Evolutionary conservation across 1,284 basidiomycete genomes (phyloP).

Genomic region (Waitea zeae): DNA sequence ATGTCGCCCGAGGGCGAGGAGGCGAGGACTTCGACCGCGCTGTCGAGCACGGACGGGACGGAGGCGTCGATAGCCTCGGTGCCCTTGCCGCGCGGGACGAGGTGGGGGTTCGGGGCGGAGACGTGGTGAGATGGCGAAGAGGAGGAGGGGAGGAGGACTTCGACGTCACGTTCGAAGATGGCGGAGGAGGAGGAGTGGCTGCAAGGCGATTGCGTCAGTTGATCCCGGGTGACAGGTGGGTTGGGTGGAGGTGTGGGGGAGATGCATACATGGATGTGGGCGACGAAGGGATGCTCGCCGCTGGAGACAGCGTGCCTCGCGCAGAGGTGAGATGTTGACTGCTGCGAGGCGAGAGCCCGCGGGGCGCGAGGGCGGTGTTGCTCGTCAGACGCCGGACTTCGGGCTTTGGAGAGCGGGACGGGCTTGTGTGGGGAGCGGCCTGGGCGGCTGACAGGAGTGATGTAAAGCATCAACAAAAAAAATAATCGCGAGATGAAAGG

Average conservation of each 20-base stretch:
- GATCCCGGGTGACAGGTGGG: constrained; percentile 24
- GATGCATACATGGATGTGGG: neutral
- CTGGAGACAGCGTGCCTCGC: neutral
- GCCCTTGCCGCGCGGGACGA: constrained; percentile 47
- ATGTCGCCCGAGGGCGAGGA: constrained; percentile 7
- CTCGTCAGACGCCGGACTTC: neutral
- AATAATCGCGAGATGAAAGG: no score
- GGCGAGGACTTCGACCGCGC: constrained; percentile 45
- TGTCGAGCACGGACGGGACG: constrained; percentile 62
- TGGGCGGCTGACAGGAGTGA: constrained; percentile 1
- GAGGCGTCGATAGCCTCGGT: constrained; percentile 55
- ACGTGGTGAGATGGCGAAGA: constrained; percentile 14
- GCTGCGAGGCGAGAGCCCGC: neutral
- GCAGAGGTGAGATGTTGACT: neutral
- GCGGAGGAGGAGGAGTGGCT: constrained; percentile 65
- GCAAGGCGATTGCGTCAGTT: constrained; percentile 22
- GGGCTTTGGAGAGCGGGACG: neutral
- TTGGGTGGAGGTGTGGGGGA: constrained; percentile 19
- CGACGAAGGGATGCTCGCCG: neutral
- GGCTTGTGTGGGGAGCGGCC: no score
- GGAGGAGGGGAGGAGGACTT: constrained; percentile 38
- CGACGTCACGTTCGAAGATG: constrained; percentile 72
- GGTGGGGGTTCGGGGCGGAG: constrained; percentile 41
- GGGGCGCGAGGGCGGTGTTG: neutral
- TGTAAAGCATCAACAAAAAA: no score